Base-by-base conservation (phyloP, 2,329 filamentous ascomycete species). In the Colletotrichum echinochloae region DNA sequence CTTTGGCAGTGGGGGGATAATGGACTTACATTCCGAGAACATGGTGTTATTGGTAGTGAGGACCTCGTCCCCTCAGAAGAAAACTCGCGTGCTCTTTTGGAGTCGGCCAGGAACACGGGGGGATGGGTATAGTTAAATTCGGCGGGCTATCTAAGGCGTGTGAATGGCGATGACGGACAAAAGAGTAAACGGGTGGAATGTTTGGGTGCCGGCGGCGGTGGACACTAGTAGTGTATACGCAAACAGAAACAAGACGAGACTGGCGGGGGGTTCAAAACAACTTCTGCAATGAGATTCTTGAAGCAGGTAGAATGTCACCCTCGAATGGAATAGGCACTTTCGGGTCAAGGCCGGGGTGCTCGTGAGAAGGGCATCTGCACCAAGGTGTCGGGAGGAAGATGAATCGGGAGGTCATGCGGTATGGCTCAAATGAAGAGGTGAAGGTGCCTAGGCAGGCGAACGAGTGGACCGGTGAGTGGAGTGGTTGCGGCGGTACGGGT, bases 1-100 rank as follows among this genome's bases (percentile, higher is more conserved):
- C 70, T 79, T 63, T 77, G 74, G 37, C n/a, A 51, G 54, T 37
- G 54, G 44, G 60, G 48, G 57, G 30, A 55, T 20, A 51, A 65
- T 72, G 62, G 30, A 86, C 93, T 84, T 87, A 97, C 94, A 97
- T 90, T 97, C 94, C 68, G 94, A 97, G 83, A 83, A 83, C 82
- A 83, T 83, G 60, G 60, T 78, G 77, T 72, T 66, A 49, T 62
- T 20, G 33, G 33, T 69, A 61, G 62, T 65, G 69, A 70, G 65
- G 72, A 72, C 65, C 69, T 63, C 66, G 70, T 70, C 70, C 65
- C 62, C 72, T 71, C 70, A 62, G 37, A 49, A 51, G 44, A 60
- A 41, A 59, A 35, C 37, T 35, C 37, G 57, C 28, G 68, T 63
- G 37, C 57, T 61, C 56, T 49, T 48, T 16, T 2, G 30, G 23